phyloP scores from a whole-genome alignment of 495 filamentous ascomycete genomes.

The Tetracladium setigerum region DNA sequence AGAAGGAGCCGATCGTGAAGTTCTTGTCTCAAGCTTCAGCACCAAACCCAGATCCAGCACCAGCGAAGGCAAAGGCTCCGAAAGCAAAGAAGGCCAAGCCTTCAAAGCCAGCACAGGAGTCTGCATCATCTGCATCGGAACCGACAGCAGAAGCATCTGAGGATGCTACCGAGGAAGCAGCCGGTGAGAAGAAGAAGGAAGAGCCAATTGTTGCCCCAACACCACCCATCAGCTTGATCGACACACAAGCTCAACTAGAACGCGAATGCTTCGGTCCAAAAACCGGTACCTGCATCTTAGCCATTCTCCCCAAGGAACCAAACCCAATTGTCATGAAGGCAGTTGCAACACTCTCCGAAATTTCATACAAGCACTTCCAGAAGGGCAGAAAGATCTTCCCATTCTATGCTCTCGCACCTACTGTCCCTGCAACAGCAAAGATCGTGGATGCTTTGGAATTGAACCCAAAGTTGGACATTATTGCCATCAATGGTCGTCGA shows the following conservation, averaged over 20 bases:
- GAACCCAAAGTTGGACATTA: slow-evolving; percentile 49
- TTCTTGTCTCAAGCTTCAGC: slow-evolving; percentile 74
- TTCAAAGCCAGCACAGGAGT: slow-evolving; percentile 36
- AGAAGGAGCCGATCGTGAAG: slow-evolving; percentile 71
- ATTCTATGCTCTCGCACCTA: slow-evolving; percentile 64
- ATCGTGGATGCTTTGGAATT: slow-evolving; percentile 59
- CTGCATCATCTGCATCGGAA: slow-evolving; percentile 29
- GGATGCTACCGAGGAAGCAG: slow-evolving; percentile 23
- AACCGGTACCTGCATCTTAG: slow-evolving; percentile 80
- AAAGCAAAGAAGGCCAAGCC: slow-evolving; percentile 44
- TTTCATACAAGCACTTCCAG: slow-evolving; percentile 63
- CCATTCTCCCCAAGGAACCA: slow-evolving; percentile 53
- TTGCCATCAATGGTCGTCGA: slow-evolving; percentile 77
- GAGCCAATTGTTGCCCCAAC: slow-evolving; percentile 37
- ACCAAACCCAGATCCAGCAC: slow-evolving; percentile 65
- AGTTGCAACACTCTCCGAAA: slow-evolving; percentile 59
- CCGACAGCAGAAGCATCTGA: slow-evolving; percentile 4
- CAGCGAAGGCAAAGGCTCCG: slow-evolving; percentile 41
- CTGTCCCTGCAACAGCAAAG: slow-evolving; percentile 46
- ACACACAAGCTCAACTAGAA: slow-evolving; percentile 50
- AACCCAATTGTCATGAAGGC: slow-evolving; percentile 49
- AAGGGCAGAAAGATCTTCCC: slow-evolving; percentile 67
- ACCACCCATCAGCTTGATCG: slow-evolving; percentile 42
- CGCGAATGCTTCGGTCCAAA: slow-evolving; percentile 67
- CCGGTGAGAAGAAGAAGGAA: slow-evolving; percentile 28